Evolutionary conservation across 2,329 filamentous ascomycete species (phyloP), one percentile per base, ranked within the genome.

Genomic region (Annulohypoxylon truncatum): DNA sequence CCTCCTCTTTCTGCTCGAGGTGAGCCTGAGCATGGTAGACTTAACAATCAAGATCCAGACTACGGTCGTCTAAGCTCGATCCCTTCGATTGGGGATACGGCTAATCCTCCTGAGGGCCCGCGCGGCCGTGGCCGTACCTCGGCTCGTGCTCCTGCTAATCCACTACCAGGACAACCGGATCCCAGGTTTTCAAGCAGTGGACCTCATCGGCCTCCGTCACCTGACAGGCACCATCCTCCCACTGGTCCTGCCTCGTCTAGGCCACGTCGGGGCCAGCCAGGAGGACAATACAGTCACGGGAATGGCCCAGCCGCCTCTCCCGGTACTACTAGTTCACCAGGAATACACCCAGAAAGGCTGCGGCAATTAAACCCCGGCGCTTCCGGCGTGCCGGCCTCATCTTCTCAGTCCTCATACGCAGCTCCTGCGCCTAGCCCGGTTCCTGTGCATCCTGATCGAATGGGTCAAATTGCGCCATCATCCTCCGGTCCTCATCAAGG

Each of bases 31-130:
- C 83, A 86, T 69, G 81, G 82, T 35, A 80, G 83, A 67, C 71
- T 83, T 18, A 81, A 79, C 58, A 83, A 86, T 65, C 84, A 88
- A 68, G 88, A 90, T 74, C 85, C 86, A 13, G 88, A 86, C 60
- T 90, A 90, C 71, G 88, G 88, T 26, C 85, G 88, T 1, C 80
- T 90, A 50, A 89, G 87, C 66, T 79, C 84, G 1, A 82, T 84
- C 52, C 80, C 83, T 51, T 80, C 81, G 22, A 76, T 81, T 29
- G 72, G 73, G 26, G 82, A 76, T 76, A 80, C 70, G 40, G 55
- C 66, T 24, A 82, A 79, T 40, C 77, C 85, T 40, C 87, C 87
- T 2, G 84, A 84, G n/a, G 88, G 86, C 1, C 87, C 87, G 13
- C 82, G 83, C 53, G 84, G 81, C 68, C 84, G 82, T 72, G 85